Evolutionary conservation across 176 grass and related monocot species (phyloP).

Genomic region (Lolium rigidum): DNA sequence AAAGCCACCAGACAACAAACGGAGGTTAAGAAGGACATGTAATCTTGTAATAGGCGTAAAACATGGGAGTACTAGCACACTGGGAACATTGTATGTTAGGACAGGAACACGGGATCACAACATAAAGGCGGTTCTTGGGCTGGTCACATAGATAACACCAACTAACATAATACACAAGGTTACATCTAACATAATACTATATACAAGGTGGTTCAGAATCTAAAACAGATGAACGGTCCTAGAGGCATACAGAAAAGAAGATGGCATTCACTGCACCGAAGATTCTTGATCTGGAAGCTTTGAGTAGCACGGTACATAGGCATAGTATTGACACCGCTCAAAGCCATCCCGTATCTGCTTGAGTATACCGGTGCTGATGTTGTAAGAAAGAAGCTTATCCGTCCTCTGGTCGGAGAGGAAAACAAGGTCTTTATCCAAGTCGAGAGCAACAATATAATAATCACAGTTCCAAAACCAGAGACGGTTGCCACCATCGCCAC

Average conservation of each 20-base stretch:
- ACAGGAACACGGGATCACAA: neutral
- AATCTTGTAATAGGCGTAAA: neutral
- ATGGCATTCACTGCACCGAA: neutral
- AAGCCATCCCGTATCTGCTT: constrained; percentile 5
- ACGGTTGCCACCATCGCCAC: neutral
- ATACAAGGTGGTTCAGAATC: neutral
- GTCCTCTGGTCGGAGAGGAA: constrained; percentile 5
- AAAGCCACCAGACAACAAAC: neutral
- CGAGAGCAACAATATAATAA: constrained; percentile 26
- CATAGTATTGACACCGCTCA: neutral
- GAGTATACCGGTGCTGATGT: constrained; percentile 37
- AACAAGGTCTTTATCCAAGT: constrained; percentile 32
- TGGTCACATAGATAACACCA: neutral
- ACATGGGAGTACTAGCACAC: neutral
- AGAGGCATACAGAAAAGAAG: neutral
- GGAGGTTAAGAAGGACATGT: too few relatives aligned
- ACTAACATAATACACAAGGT: neutral
- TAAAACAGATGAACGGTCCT: neutral
- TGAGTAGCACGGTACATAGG: constrained; percentile 10
- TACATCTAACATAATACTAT: neutral
- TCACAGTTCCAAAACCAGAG: constrained; percentile 23
- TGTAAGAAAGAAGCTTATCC: constrained; percentile 33
- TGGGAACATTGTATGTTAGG: neutral
- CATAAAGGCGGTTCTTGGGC: neutral
- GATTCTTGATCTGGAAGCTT: constrained; percentile 9